phyloP scores from a whole-genome alignment of 2,329 filamentous ascomycete species.

The Akanthomyces lecanii region DNA sequence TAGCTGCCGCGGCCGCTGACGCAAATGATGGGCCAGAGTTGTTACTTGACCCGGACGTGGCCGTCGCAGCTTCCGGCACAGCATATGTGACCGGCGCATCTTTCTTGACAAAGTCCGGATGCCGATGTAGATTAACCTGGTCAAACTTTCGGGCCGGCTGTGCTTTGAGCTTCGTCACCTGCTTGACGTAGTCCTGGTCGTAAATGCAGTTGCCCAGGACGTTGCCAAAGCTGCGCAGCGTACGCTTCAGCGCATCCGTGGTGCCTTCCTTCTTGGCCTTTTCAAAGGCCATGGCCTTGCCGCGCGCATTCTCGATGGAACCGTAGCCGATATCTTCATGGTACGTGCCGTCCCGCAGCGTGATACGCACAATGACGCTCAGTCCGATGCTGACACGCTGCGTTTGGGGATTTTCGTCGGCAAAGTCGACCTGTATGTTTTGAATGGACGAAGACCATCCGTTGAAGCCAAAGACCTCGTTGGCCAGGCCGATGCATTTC shows the following conservation, averaged over 20 bases:
- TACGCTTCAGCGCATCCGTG: slow-evolving; percentile 87
- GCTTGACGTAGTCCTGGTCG: slow-evolving; percentile 87
- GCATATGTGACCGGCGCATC: slow-evolving; percentile 30
- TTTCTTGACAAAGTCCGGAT: slow-evolving; percentile 68
- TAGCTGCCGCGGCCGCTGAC: background rate
- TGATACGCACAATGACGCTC: slow-evolving; percentile 86
- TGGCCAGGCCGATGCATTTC: slow-evolving; percentile 92
- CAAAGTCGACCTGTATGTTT: slow-evolving; percentile 91
- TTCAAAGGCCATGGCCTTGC: slow-evolving; percentile 93
- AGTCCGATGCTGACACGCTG: slow-evolving; percentile 79
- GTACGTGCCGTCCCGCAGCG: slow-evolving; percentile 87
- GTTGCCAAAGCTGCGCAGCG: slow-evolving; percentile 89
- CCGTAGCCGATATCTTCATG: slow-evolving; percentile 98
- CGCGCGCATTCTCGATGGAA: slow-evolving; percentile 91
- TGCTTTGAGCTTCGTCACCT: slow-evolving; percentile 86
- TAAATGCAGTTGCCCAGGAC: slow-evolving; percentile 98
- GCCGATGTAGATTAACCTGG: slow-evolving; percentile 74
- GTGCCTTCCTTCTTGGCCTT: slow-evolving; percentile 98
- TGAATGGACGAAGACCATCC: slow-evolving; percentile 97
- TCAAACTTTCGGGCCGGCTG: slow-evolving; percentile 69
- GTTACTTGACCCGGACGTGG: background rate
- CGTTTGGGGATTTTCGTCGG: slow-evolving; percentile 77
- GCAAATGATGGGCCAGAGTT: slow-evolving; percentile 39
- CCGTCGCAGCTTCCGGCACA: background rate
- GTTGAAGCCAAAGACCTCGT: slow-evolving; percentile 95